Conservation (phyloP, 2,329 filamentous ascomycete genomes). For the Aureobasidium sp. region DNA sequence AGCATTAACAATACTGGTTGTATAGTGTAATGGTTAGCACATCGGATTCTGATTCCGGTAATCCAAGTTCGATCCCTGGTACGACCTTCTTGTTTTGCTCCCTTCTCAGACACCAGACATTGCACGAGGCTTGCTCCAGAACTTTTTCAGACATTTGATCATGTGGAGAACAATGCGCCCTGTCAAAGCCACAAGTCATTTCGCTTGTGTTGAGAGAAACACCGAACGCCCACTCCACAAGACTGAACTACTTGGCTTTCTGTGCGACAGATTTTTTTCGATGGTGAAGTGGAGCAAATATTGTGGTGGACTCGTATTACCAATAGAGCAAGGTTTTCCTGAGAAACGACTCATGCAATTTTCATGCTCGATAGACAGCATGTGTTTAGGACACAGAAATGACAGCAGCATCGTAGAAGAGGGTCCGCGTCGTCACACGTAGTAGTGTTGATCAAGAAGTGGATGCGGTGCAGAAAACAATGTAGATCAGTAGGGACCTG, state of each 20-base stretch:
- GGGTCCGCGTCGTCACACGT: not conserved
- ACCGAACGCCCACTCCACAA: not conserved
- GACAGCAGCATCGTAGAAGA: not conserved
- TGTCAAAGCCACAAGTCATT: not conserved
- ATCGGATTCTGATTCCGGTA: slow-evolving; percentile 22
- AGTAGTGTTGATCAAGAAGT: not conserved
- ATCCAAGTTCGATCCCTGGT: slow-evolving; percentile 22
- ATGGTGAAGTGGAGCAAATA: not conserved
- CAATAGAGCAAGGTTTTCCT: not conserved
- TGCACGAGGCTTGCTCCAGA: not conserved
- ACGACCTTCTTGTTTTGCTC: slow-evolving; percentile 17
- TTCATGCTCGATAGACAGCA: not conserved
- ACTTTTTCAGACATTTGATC: not conserved
- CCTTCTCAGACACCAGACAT: too few species aligned
- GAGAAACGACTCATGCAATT: slow-evolving; percentile 3
- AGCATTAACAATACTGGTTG: slow-evolving; percentile 5
- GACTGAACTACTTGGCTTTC: not conserved
- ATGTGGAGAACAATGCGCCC: not conserved
- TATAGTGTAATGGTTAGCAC: slow-evolving; percentile 23
- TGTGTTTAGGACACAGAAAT: not conserved
- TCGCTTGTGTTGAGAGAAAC: not conserved
- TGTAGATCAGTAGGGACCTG: not conserved
- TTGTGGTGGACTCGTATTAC: not conserved
- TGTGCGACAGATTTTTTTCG: not conserved
- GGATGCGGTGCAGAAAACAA: not conserved